Base-by-base conservation (phyloP, 2,329 filamentous ascomycete species). In the Epichloe typhina region DNA sequence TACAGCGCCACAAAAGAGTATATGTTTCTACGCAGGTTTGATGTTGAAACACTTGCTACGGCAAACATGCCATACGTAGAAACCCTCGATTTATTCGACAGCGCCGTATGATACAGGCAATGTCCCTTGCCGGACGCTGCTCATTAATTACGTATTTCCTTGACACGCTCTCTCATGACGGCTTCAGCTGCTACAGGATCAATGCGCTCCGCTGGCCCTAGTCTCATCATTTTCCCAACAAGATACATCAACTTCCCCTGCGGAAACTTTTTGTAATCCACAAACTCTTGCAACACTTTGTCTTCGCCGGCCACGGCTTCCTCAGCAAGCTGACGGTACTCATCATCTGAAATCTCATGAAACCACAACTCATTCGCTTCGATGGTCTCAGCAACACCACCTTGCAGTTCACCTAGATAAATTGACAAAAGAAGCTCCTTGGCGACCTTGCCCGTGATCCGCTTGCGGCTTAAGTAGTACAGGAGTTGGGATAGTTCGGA, bases 161-260 rank as follows among this genome's bases (percentile, higher is more conserved):
- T 59, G 7, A 68, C 58, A 52, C 60, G 63, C 26, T 55, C 54
- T 47, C 63, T 63, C 67, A 81, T 68, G 2, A 73, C 64, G 13
- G 57, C 63, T 62, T 79, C 73, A 0, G 76, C 77, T 31, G 64
- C 72, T 23, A 63, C 63, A 1, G 78, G 77, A 49, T 79, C 72
- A 52, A 80, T 79, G 31, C 74, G 67, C 59, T 78, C 75, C 43
- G 77, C 71, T 3, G 71, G 69, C 0, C 77, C 78, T 1, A 71
- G 58, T 4, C 70, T 67, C 66, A 82, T 74, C 73, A 82, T 76
- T 62, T 73, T 77, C 19, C 78, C 78, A 5, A 81, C 72, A 2
- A 81, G 65, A 56, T 73, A 80, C 76, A 80, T 80, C 44, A 81
- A 69, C 64, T 80, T 81, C 0, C 78, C 77, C 52, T 75, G 69